phyloP scores from a whole-genome alignment of 495 filamentous ascomycete species.

The Penicillium goetzii region DNA sequence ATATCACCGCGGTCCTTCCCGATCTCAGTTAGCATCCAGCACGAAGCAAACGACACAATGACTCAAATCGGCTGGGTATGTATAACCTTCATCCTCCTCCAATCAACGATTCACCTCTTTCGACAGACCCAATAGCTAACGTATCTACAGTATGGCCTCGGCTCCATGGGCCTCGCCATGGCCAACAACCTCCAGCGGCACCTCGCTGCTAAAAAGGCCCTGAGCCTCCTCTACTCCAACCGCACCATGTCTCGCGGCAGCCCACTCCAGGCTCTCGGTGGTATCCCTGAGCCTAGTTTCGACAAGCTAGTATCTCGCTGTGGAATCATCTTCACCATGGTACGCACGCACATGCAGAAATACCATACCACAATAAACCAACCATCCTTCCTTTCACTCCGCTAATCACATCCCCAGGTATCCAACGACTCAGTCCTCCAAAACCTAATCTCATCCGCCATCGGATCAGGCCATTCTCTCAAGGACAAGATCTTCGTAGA shows the following conservation, averaged over 20 bases:
- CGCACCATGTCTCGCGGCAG: conserved; percentile 49
- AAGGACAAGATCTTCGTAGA: conserved; percentile 54
- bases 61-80: conserved; percentile 48
- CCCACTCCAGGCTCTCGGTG: conserved; percentile 41
- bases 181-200: conserved; percentile 52
- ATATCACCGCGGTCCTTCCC: not conserved
- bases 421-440: conserved; percentile 47
- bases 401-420: conserved; percentile 31
- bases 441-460: conserved; percentile 38
- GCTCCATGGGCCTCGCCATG: conserved; percentile 56
- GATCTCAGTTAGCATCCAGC: not conserved
- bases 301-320: conserved; percentile 40
- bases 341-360: conserved; percentile 8
- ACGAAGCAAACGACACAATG: conserved; percentile 29
- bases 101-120: not conserved
- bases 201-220: conserved; percentile 41
- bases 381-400: not conserved
- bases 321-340: conserved; percentile 54
- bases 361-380: too few relatives aligned
- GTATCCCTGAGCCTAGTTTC: conserved; percentile 39
- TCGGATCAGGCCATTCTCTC: conserved; percentile 39
- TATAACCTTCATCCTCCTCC: not conserved
- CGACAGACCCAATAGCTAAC: conserved; percentile 8
- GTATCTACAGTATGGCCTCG: conserved; percentile 45
- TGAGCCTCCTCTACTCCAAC: conserved; percentile 47